Conservation (phyloP, 441 rosid genomes). For the Populus hybrid region DNA sequence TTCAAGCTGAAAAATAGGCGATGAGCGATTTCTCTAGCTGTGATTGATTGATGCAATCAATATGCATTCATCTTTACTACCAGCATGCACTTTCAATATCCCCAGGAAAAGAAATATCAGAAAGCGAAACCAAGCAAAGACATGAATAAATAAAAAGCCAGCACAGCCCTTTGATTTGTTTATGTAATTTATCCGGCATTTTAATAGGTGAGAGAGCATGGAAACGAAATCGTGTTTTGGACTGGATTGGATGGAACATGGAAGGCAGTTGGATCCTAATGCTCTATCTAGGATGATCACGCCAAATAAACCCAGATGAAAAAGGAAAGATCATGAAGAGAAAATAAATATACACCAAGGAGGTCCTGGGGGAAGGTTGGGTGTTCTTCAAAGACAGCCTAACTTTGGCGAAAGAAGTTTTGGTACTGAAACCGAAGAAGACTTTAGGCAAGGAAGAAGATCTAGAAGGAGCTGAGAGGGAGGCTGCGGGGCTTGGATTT, state of each 20-base stretch:
- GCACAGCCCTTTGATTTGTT: too few species aligned
- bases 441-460: conserved; percentile 38
- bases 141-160: too few species aligned
- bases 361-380: conserved; percentile 21
- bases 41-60: too few species aligned
- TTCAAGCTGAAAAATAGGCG: too few species aligned
- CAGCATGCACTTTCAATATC: too few species aligned
- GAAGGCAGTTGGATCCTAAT: not conserved
- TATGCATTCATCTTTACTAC: too few species aligned
- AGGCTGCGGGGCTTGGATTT: conserved; percentile 34
- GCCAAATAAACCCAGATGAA: too few species aligned
- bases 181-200: too few species aligned
- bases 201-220: too few species aligned
- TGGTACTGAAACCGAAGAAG: conserved; percentile 30
- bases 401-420: conserved; percentile 30
- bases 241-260: not conserved
- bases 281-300: not conserved
- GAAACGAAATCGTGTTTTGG: not conserved
- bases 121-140: too few species aligned
- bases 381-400: conserved; percentile 33
- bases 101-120: too few species aligned
- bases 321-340: not conserved
- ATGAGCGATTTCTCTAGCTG: too few species aligned
- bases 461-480: conserved; percentile 20
- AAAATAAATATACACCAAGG: conserved; percentile 41